Evolutionary conservation across 495 filamentous ascomycete genomes (phyloP).

Genomic region (Neurospora sp.): DNA sequence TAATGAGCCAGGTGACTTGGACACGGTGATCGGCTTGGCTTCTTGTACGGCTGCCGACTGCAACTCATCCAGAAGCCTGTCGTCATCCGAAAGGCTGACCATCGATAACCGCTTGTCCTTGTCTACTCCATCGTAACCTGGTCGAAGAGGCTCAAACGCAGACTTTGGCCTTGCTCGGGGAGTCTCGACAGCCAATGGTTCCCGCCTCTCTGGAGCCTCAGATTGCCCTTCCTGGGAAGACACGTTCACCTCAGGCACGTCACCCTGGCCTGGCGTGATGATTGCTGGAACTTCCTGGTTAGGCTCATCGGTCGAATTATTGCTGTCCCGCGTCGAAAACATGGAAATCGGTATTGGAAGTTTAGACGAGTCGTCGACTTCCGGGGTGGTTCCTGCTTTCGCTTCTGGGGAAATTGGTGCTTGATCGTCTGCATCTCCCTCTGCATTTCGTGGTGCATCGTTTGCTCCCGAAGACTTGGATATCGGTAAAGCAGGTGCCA

Average conservation of each 20-base stretch:
- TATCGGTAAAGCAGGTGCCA: conserved; percentile 8
- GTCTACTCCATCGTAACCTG: conserved; percentile 26
- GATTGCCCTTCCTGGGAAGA: background rate
- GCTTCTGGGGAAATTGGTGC: background rate
- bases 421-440: background rate
- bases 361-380: conserved; percentile 6
- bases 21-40: conserved; percentile 71
- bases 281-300: conserved; percentile 7
- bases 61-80: conserved; percentile 83
- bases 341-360: conserved; percentile 36
- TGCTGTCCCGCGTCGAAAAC: conserved; percentile 35
- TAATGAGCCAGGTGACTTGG: conserved; percentile 54
- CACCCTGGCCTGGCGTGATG: conserved; percentile 1
- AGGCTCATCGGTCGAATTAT: conserved; percentile 4
- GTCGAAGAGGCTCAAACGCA: conserved; percentile 47
- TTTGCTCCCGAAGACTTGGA: conserved; percentile 21
- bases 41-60: conserved; percentile 73
- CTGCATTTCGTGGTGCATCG: background rate
- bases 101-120: conserved; percentile 47
- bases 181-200: conserved; percentile 10
- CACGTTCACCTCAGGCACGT: background rate
- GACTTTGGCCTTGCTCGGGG: conserved; percentile 36
- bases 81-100: conserved; percentile 64
- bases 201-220: background rate
- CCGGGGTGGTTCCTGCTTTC: background rate